Evolutionary conservation across 164 flowering plant species (phyloP), one percentile per base, ranked within the genome.

Genomic region (Akebia trifoliata): DNA sequence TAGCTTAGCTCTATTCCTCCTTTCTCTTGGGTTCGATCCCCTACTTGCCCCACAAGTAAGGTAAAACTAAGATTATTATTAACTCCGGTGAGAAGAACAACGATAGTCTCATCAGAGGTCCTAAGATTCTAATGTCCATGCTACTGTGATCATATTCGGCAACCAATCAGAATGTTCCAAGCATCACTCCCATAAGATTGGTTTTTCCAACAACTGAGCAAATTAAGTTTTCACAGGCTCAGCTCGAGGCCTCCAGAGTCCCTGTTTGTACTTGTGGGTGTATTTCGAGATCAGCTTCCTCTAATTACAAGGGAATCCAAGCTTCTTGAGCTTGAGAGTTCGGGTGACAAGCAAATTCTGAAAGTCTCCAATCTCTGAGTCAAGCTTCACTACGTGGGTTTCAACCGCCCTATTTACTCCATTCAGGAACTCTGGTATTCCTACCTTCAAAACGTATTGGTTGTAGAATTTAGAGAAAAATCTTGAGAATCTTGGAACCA

Each of bases 391-490:
- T 10, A 69, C 76, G 60, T 88, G 93, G 28, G 79, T 46, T 60
- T 88, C 97, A 21, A 91, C 86, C 30, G 94, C 96, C 61, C 66
- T 75, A 20, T 94, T 96, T 6, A 88, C 69, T 39, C 94, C 94
- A n/a, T 50, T 81, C 71, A 91, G 54, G 48, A 91, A 91, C 69
- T 88, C 97, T 5, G 90, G 88, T 59, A 91, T 86, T 38, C 96
- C 96, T 25, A 88, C 96, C 69, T 91, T 88, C 72, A 69, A 94
- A 0, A 38, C 18, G 60, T 54, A 66, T 45, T 46, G 69, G 32
- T n/a, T n/a, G 44, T 11, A 20, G 65, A n/a, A 47, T 51, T 57
- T 66, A n/a, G 74, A 70, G 57, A 37, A 66, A 30, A 70, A 66
- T 58, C 66, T 51, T 25, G 60, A 17, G 39, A 63, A 57, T 8